Base-by-base conservation (phyloP, 2,329 filamentous ascomycete species). In the Claviceps humidiphila region DNA sequence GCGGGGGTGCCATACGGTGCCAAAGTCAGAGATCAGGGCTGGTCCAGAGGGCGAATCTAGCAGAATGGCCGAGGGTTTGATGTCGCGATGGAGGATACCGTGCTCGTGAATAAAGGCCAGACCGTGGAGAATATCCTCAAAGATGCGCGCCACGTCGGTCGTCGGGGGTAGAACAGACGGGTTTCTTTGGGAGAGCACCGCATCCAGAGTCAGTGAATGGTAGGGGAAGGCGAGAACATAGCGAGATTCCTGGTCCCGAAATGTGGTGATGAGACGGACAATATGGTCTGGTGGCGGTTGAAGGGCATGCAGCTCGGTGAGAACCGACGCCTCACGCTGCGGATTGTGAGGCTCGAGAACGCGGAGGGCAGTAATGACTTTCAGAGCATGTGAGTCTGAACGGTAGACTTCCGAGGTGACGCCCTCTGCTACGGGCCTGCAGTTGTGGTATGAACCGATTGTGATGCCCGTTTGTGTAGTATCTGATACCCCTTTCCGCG, bases 41-140 rank as follows among this genome's bases (percentile, higher is more conserved):
- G 88, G 85, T 0, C 86, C 87, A 5, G 76, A 71, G 0, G 77
- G 71, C 0, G 83, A 80, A 43, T 76, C 71, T 46, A 95, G 75
- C 8, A 96, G 73, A 39, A 98, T 77, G 51, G 95, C 95, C 0
- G 89, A 89, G 0, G 93, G 93, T 63, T 98, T 98, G 63, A 98
- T 73, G 63, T 98, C 93, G 53, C 93, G 83, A 65, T 98, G 93
- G 51, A 98, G 85, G 53, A 98, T 89, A 7, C 81, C 85, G 24
- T 80, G 70, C 7, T 66, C 59, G 64, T 98, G 93, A 2, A 96
- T 73, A 59, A 86, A 76, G 2, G 70, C 70, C 2, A 98, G 75
- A 4, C 81, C 90, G 3, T 69, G 66, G 62, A 96, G 85, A 6
- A 93, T 63, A 58, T 90, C 82, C 11, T 54, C 69, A 68, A 75